These are phyloP conservation scores for Globisporangium ultimum DNA, from an alignment of 352 stramenopile genomes.

Conservation along the genomic window DNA sequence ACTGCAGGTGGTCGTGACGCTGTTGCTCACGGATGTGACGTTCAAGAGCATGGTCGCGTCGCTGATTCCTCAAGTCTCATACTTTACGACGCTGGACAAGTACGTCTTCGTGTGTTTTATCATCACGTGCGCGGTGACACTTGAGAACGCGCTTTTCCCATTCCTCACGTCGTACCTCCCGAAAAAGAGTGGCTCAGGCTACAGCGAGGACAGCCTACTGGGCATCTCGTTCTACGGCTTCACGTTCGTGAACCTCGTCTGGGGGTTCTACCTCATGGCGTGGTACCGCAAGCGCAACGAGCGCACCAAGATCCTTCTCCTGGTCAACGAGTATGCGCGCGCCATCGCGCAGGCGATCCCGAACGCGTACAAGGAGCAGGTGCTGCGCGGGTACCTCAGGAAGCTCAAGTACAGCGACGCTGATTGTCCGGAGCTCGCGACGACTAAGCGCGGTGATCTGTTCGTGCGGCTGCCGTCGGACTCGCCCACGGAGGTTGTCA, in stretches of 20 bases:
- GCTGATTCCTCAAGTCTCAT: slow-evolving; percentile 32
- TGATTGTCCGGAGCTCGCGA: slow-evolving; percentile 12
- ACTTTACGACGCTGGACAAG: slow-evolving; percentile 36
- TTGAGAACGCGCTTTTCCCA: slow-evolving; percentile 30
- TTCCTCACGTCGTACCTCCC: not conserved
- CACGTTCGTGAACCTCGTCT: slow-evolving; percentile 26
- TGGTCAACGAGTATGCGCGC: slow-evolving; percentile 22
- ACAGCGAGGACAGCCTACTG: slow-evolving; percentile 14
- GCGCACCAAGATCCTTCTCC: slow-evolving; percentile 9
- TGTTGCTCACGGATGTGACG: slow-evolving; percentile 28
- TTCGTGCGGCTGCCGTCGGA: slow-evolving; percentile 20
- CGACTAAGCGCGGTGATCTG: slow-evolving; percentile 14
- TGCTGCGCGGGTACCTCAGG: slow-evolving; percentile 18
- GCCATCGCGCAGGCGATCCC: slow-evolving; percentile 18
- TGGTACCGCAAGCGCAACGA: slow-evolving; percentile 22
- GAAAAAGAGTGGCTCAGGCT: not conserved
- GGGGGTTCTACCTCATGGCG: slow-evolving; percentile 11
- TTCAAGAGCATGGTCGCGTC: slow-evolving; percentile 5
- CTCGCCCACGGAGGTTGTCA: slow-evolving; percentile 11
- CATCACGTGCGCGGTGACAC: slow-evolving; percentile 21
- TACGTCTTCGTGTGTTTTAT: slow-evolving; percentile 42
- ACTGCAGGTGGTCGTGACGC: slow-evolving; percentile 28
- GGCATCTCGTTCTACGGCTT: slow-evolving; percentile 19
- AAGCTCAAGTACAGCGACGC: slow-evolving; percentile 9
- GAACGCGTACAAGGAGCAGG: slow-evolving; percentile 10